Percentiles rank a stretch among this genome's conserved stretches.
These are phyloP conservation scores for Citrus sp. DNA, from an alignment of 345 rosid species.

Conservation along the genomic window DNA sequence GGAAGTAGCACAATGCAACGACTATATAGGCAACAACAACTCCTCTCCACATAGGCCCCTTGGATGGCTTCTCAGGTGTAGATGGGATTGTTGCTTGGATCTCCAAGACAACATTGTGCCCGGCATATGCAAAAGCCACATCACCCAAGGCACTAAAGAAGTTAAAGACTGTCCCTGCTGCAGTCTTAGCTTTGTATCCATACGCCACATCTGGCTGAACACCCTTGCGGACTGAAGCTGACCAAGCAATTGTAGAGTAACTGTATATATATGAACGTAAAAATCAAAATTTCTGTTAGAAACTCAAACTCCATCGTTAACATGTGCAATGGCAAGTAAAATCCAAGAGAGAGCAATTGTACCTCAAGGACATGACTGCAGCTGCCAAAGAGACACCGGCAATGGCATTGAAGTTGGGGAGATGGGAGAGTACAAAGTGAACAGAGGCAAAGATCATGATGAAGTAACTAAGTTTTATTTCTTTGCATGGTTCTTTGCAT, in stretches of 20 bases:
- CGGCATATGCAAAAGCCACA: conserved; percentile 77
- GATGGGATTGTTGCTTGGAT: conserved; percentile 87
- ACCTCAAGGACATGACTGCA: conserved; percentile 82
- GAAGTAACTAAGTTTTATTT: conserved; percentile 53
- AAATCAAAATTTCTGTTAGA: background rate
- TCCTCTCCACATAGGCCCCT: conserved; percentile 74
- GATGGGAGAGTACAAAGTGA: conserved; percentile 70
- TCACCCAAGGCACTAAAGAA: conserved; percentile 65
- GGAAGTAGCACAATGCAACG: conserved; percentile 77
- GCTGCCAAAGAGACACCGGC: conserved; percentile 73
- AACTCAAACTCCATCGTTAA: background rate
- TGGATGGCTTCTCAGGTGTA: conserved; percentile 72
- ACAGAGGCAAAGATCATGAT: conserved; percentile 67
- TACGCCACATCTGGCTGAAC: conserved; percentile 50
- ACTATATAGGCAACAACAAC: conserved; percentile 63
- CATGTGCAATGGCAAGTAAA: background rate
- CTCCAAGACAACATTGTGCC: conserved; percentile 75
- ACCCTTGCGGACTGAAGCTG: conserved; percentile 52
- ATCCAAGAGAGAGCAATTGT: background rate
- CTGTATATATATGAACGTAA: conserved; percentile 23
- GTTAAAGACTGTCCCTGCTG: conserved; percentile 47
- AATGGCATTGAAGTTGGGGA: conserved; percentile 85
- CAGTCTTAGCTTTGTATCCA: conserved; percentile 35
- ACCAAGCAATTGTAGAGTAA: conserved; percentile 81
- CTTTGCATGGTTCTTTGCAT: conserved; percentile 30